Evolutionary conservation across 371 early-diverging fungal genomes (phyloP).

Genomic region (Mucor mucedo): DNA sequence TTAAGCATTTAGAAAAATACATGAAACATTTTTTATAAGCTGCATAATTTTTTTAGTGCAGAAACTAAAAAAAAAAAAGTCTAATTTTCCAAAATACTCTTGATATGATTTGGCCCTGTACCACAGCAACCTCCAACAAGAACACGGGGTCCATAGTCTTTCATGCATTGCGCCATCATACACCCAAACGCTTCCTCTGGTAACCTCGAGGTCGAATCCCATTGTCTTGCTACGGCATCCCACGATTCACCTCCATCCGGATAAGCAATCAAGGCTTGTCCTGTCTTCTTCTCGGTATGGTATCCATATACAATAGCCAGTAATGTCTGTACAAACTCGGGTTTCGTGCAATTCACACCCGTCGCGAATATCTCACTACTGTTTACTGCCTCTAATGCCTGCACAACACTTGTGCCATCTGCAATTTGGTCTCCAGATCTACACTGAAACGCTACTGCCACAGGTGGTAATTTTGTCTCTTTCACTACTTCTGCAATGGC

Average conservation of each 20-base stretch:
- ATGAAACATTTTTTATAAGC: no score
- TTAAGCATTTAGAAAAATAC: no score
- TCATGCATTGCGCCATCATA: slow-evolving; percentile 24
- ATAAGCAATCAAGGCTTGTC: slow-evolving; percentile 42
- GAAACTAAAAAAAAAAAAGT: background rate
- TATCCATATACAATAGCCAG: slow-evolving; percentile 10
- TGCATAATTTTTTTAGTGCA: no score
- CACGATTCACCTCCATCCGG: slow-evolving; percentile 55
- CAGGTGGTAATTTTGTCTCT: slow-evolving; percentile 24
- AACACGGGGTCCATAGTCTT: slow-evolving; percentile 31
- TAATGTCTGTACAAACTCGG: slow-evolving; percentile 33
- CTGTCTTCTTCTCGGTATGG: background rate
- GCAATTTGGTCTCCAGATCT: slow-evolving; percentile 43
- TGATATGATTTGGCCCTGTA: slow-evolving; percentile 44
- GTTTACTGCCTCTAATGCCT: slow-evolving; percentile 24
- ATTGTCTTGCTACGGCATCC: slow-evolving; percentile 41
- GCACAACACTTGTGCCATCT: slow-evolving; percentile 42
- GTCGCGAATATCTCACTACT: slow-evolving; percentile 38
- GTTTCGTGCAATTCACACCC: slow-evolving; percentile 67
- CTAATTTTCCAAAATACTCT: slow-evolving; percentile 5
- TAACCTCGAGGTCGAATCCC: slow-evolving; percentile 29
- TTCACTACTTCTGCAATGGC: slow-evolving; percentile 44
- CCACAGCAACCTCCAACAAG: slow-evolving; percentile 61
- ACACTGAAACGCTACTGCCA: slow-evolving; percentile 52
- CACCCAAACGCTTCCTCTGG: slow-evolving; percentile 39